These are phyloP conservation scores for Raphanus hybrid DNA, from an alignment of 441 rosid genomes.

Conservation along the genomic window DNA sequence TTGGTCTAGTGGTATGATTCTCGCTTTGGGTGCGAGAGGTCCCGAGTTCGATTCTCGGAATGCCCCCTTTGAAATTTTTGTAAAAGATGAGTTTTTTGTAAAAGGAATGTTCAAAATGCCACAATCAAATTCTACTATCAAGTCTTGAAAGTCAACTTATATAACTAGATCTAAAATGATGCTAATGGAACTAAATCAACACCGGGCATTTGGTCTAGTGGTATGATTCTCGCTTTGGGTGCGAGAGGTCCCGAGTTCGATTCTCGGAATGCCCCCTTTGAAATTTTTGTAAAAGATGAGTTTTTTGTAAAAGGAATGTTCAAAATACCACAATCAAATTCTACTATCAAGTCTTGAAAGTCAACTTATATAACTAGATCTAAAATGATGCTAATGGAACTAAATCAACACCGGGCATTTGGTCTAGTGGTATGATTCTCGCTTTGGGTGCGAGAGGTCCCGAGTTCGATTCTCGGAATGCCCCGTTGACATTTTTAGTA, in stretches of 20 bases:
- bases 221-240: conserved; percentile 97
- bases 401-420: conserved; percentile 50
- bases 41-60: conserved; percentile 96
- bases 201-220: conserved; percentile 76
- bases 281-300: too few species aligned
- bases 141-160: conserved; percentile 1
- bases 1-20: conserved; percentile 96
- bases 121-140: not conserved
- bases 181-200: conserved; percentile 24
- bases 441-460: conserved; percentile 96
- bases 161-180: conserved; percentile 11
- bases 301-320: not conserved
- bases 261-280: conserved; percentile 66
- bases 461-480: conserved; percentile 93
- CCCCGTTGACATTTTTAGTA: not conserved
- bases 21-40: conserved; percentile 97
- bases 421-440: conserved; percentile 96
- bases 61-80: conserved; percentile 29
- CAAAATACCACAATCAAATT: not conserved
- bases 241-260: conserved; percentile 96
- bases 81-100: too few species aligned
- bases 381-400: not conserved
- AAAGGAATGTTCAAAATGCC: too few species aligned
- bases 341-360: not conserved
- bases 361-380: conserved; percentile 12